Base-by-base conservation (phyloP, 345 rosid species). In the Bruguiera sexangula region DNA sequence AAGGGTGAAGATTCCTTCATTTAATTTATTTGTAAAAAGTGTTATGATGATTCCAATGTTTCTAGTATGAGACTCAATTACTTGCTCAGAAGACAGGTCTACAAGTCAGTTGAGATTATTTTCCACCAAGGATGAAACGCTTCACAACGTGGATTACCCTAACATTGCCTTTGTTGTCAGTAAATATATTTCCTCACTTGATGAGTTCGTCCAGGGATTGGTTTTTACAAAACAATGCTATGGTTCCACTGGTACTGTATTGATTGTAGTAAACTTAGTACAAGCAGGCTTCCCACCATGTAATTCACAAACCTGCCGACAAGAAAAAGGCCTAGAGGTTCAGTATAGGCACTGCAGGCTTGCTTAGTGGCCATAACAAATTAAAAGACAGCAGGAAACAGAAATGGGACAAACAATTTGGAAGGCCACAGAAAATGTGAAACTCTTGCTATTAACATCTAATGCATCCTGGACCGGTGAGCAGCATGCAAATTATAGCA, bases 151-250 rank as follows among this genome's bases (percentile, higher is more conserved):
- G 37, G 19, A 37, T 36, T 8, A 56, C 46, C 22, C 53, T 13
- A 39, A n/a, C 10, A 56, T 16, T 22, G 26, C 30, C 8, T 6
- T 27, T 34, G 6, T 39, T 3, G 26, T 51, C 46, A 53, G 68
- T 27, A 54, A 19, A 63, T 27, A 37, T 9, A 63, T 58, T 32
- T 46, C 37, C 67, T 80, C 86, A 87, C 96, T 83, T 95, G 99
- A 89, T 95, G 98, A 50, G 98, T 95, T 78, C 92, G 81, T 65
- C 98, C 98, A 37, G 96, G 90, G 75, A 92, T 77, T 56, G 97
- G 98, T 80, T 89, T 85, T 65, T 98, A 95, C 75, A 81, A 84
- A 68, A 88, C 96, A 62, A 88, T 85, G 84, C 96, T 95, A 70
- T 90, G 86, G 81, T 78, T 70, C 98, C 96, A 75, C 86, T 74